These are phyloP conservation scores for Amanita thiersii DNA, from an alignment of 768 basidiomycete genomes.

Conservation along the genomic window DNA sequence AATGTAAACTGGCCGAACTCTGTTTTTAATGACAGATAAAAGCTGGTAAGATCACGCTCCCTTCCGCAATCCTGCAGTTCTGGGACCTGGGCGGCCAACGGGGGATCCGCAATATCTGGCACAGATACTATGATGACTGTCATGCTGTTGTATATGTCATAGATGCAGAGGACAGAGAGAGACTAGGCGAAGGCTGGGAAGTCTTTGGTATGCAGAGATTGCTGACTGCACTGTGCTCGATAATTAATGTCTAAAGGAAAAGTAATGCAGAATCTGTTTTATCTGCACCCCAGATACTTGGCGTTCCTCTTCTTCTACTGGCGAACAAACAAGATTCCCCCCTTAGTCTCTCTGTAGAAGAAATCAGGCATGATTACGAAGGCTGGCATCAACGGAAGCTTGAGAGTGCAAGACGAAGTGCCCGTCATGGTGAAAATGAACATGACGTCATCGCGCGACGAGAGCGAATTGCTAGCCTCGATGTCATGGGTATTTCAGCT, in stretches of 20 bases:
- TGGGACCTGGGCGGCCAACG: conserved; percentile 96
- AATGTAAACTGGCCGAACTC: not conserved
- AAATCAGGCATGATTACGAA: conserved; percentile 85
- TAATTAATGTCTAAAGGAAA: conserved; percentile 9
- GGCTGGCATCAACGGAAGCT: conserved; percentile 76
- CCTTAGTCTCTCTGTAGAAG: conserved; percentile 73
- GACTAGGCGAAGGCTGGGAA: conserved; percentile 92
- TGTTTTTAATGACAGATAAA: not conserved
- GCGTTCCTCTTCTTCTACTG: conserved; percentile 82
- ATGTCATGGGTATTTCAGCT: conserved; percentile 87
- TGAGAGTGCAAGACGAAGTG: conserved; percentile 54
- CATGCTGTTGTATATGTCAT: conserved; percentile 96
- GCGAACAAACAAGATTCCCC: conserved; percentile 96
- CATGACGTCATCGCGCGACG: conserved; percentile 35
- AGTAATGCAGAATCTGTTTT: conserved; percentile 65
- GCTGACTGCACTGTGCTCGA: not conserved
- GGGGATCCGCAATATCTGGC: conserved; percentile 93
- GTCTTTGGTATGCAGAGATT: conserved; percentile 77
- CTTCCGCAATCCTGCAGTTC: conserved; percentile 92
- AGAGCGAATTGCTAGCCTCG: conserved; percentile 64
- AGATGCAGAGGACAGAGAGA: conserved; percentile 85
- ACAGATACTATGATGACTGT: conserved; percentile 90
- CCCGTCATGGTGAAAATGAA: conserved; percentile 37
- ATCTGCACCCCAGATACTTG: conserved; percentile 82
- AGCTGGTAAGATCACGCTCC: conserved; percentile 92